These are phyloP conservation scores for Rasamsonia emersonii DNA, from an alignment of 2,329 filamentous ascomycete species.

Conservation along the genomic window DNA sequence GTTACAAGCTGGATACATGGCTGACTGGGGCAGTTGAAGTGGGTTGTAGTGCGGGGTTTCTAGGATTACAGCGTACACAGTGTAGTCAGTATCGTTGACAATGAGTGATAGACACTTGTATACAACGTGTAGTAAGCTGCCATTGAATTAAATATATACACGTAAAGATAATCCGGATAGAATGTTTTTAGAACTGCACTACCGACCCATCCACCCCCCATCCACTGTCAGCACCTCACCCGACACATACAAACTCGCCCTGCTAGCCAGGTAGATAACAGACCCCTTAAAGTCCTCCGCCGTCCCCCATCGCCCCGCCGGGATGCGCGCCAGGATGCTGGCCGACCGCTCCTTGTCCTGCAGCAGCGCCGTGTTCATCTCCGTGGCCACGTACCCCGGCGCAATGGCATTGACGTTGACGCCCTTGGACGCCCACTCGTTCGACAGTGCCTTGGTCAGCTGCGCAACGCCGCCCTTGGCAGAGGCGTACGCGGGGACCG, in stretches of 20 bases:
- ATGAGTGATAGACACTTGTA: too few species aligned
- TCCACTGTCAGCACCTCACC: slow-evolving; percentile 78
- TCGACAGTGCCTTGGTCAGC: slow-evolving; percentile 69
- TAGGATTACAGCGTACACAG: too few species aligned
- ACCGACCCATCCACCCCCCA: slow-evolving; percentile 89
- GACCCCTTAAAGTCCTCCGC: slow-evolving; percentile 85
- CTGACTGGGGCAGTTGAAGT: too few species aligned
- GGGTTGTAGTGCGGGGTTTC: too few species aligned
- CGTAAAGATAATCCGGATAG: too few species aligned
- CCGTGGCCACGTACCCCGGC: slow-evolving; percentile 84
- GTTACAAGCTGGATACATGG: too few species aligned
- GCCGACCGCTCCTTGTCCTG: slow-evolving; percentile 59
- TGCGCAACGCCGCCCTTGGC: slow-evolving; percentile 75
- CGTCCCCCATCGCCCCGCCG: slow-evolving; percentile 71
- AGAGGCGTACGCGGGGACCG: slow-evolving; percentile 73
- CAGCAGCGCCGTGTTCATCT: slow-evolving; percentile 82
- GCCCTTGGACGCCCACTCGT: slow-evolving; percentile 71
- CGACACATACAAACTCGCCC: slow-evolving; percentile 68
- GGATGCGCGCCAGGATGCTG: slow-evolving; percentile 72
- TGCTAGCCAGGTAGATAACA: slow-evolving; percentile 66
- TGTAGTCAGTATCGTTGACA: too few species aligned
- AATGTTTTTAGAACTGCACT: too few species aligned
- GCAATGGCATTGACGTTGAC: slow-evolving; percentile 83
- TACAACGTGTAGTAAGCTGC: too few species aligned
- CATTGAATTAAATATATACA: too few species aligned